phyloP scores from a whole-genome alignment of 805 yeast species.

The Candida anglica region DNA sequence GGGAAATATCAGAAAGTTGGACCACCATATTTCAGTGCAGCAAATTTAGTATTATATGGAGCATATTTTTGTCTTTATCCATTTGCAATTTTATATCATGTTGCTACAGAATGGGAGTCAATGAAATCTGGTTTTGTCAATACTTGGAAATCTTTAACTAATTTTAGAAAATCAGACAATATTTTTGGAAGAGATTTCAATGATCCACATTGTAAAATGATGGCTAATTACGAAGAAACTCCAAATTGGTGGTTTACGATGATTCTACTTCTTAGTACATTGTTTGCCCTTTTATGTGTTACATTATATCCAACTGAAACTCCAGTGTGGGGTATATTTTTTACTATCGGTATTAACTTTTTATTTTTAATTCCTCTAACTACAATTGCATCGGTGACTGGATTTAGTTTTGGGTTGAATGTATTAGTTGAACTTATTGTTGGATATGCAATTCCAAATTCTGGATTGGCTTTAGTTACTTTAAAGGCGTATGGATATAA shows the following conservation, averaged over 20 bases:
- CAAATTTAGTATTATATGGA: conserved; percentile 55
- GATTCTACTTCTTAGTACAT: conserved; percentile 43
- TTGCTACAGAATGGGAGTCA: conserved; percentile 42
- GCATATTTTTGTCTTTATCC: conserved; percentile 55
- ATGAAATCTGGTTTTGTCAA: conserved; percentile 35
- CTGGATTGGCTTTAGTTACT: conserved; percentile 55
- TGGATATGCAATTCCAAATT: conserved; percentile 61
- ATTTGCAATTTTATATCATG: conserved; percentile 47
- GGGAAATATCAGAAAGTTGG: conserved; percentile 50
- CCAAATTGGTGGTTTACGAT: conserved; percentile 69
- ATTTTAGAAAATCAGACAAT: conserved; percentile 18
- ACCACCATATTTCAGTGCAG: conserved; percentile 66
- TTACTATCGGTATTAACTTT: conserved; percentile 52
- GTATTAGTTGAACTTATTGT: conserved; percentile 62
- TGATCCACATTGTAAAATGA: conserved; percentile 58
- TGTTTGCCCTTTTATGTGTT: conserved; percentile 42
- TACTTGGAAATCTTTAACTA: conserved; percentile 26
- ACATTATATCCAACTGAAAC: conserved; percentile 48
- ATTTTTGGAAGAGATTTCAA: conserved; percentile 25
- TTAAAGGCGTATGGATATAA: conserved; percentile 46
- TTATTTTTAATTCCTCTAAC: conserved; percentile 60
- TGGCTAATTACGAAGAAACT: conserved; percentile 59
- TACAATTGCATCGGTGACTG: conserved; percentile 59
- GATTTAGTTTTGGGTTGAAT: conserved; percentile 53
- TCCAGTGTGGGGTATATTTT: conserved; percentile 61